phyloP scores from a whole-genome alignment of 495 filamentous ascomycete species.

The Oidiodendron maius region DNA sequence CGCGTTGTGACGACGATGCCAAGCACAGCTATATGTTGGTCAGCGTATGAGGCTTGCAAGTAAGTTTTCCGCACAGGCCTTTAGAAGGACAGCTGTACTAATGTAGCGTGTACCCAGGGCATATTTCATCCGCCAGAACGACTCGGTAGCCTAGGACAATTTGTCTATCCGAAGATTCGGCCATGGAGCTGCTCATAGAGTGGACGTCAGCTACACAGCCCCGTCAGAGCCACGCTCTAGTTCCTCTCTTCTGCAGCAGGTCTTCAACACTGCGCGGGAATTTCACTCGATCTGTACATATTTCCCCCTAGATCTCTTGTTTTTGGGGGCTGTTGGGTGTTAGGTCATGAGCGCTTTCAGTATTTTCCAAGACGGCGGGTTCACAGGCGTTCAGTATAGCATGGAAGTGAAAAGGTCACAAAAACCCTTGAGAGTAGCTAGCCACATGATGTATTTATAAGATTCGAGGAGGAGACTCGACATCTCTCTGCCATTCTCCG shows the following conservation, averaged over 20 bases:
- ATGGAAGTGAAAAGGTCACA: neutral
- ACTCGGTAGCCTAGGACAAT: constrained; percentile 14
- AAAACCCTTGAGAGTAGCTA: constrained; percentile 2
- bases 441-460: constrained; percentile 2
- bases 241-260: neutral
- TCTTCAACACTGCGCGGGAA: constrained; percentile 2
- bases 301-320: constrained; percentile 16
- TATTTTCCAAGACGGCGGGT: neutral
- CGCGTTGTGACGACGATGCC: constrained; percentile 96
- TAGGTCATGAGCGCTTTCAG: constrained; percentile 5
- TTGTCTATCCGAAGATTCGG: neutral
- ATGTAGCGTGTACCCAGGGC: constrained; percentile 33
- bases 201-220: neutral
- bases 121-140: constrained; percentile 50
- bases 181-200: neutral
- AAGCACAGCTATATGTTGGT: constrained; percentile 98
- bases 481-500: neutral
- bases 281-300: constrained; percentile 15
- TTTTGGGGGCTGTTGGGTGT: neutral
- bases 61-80: constrained; percentile 26
- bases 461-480: neutral
- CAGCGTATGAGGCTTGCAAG: constrained; percentile 56
- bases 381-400: constrained; percentile 3
- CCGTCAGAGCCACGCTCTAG: neutral
- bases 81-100: constrained; percentile 13